Percentiles rank a stretch among this genome's conserved stretches.
phyloP scores from a whole-genome alignment of 208 protist species.

The Crithidia thermophila region DNA sequence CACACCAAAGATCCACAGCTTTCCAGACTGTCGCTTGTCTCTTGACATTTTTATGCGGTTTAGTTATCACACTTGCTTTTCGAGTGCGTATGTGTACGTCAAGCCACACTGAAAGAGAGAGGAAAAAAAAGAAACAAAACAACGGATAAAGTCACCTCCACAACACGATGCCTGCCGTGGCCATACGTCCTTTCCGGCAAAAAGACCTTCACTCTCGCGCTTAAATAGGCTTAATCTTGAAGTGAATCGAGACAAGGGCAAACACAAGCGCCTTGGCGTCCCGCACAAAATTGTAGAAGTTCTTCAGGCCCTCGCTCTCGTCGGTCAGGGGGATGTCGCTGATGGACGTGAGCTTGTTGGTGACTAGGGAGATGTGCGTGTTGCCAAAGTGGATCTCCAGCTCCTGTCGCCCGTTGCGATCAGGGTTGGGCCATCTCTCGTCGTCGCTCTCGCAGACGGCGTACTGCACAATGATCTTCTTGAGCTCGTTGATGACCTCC shows the following conservation, averaged over 20 bases:
- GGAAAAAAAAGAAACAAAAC: too few relatives aligned
- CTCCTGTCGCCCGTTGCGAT: constrained; percentile 89
- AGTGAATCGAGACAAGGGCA: constrained; percentile 85
- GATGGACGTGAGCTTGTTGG: constrained; percentile 86
- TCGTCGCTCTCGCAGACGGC: constrained; percentile 77
- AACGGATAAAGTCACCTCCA: too few relatives aligned
- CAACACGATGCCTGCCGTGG: too few relatives aligned
- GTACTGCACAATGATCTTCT: constrained; percentile 68
- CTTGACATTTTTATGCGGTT: too few relatives aligned
- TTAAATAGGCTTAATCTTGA: constrained; percentile 84
- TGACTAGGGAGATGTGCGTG: constrained; percentile 87
- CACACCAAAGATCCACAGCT: too few relatives aligned
- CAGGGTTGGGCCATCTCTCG: constrained; percentile 80
- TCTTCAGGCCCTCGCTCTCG: constrained; percentile 49
- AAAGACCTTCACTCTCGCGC: not conserved
- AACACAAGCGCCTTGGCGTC: constrained; percentile 83
- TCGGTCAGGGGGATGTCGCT: constrained; percentile 61
- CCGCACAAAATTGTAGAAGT: constrained; percentile 86
- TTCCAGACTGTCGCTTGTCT: too few relatives aligned
- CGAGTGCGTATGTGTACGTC: too few relatives aligned
- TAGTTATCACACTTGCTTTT: too few relatives aligned
- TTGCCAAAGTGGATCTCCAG: constrained; percentile 87
- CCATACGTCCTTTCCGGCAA: not conserved
- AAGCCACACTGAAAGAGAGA: not conserved
- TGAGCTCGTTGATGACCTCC: constrained; percentile 77